Percentiles rank a stretch among this genome's conserved stretches.
Evolutionary conservation across 2,329 filamentous ascomycete genomes (phyloP).

Genomic region (Tolypocladium ophioglossoides): DNA sequence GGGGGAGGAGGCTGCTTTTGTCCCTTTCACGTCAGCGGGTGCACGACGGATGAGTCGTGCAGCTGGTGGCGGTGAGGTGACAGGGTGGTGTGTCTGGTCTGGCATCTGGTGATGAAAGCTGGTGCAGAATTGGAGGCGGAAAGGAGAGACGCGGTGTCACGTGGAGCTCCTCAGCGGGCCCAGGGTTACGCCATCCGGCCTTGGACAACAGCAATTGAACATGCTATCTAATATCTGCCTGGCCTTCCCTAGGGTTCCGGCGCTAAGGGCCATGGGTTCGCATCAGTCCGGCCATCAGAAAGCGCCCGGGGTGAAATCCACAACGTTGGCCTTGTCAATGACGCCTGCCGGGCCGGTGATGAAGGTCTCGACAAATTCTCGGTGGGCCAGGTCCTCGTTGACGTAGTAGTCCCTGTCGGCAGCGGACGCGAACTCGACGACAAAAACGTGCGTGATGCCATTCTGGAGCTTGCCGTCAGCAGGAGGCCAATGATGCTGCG

Average conservation of each 20-base stretch:
- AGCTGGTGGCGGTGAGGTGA: background rate
- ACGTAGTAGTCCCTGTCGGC: constrained; percentile 62
- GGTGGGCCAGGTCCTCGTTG: constrained; percentile 51
- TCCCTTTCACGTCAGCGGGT: background rate
- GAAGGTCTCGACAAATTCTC: constrained; percentile 44
- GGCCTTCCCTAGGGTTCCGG: too few species aligned
- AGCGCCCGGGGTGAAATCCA: constrained; percentile 48
- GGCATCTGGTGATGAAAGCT: background rate
- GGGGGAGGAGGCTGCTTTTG: background rate
- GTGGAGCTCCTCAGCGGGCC: background rate
- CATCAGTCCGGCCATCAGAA: constrained; percentile 9
- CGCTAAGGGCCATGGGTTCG: too few species aligned
- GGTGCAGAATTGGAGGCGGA: background rate
- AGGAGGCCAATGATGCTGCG: background rate
- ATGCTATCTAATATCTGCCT: background rate
- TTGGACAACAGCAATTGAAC: background rate
- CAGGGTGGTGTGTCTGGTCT: background rate
- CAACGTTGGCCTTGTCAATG: constrained; percentile 35
- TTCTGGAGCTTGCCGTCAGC: constrained; percentile 25
- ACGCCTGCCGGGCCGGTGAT: constrained; percentile 9
- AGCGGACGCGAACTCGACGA: constrained; percentile 52
- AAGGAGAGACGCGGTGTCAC: constrained; percentile 1
- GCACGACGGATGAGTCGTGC: background rate
- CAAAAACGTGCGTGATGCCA: constrained; percentile 58
- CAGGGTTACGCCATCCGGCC: too few species aligned